Base-by-base conservation (phyloP, 192 early-diverging fungal genomes). In the Coemansia sp. region DNA sequence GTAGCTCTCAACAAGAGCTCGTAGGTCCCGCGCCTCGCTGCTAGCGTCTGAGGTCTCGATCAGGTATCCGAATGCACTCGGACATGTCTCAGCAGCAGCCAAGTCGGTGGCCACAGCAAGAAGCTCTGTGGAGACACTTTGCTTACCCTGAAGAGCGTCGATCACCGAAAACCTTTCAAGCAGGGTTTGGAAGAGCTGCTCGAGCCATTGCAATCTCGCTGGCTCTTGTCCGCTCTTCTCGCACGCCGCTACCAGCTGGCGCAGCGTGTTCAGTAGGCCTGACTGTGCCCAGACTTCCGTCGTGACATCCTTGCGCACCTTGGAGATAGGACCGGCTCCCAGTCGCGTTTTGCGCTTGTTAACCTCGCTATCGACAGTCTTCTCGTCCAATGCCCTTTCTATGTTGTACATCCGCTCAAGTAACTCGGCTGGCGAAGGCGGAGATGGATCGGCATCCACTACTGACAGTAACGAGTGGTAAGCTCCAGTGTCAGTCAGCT, bases 231-330 rank as follows among this genome's bases (percentile, higher is more conserved):
- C 52, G 0, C 36, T 47, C 20, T 43, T 16, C 64, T 68, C 73
- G 44, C 67, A 44, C 38, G 61, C 53, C 34, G 31, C 58, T 16
- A 79, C 53, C 44, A 79, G 68, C 62, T 66, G 68, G 27, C 58
- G 58, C 11, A 81, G 53, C 12, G 80, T 82, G 4, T 65, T 52
- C 24, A 82, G 69, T 22, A 89, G 68, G 46, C 87, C 78, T 0
- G 92, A 93, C 41, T 82, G 72, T 9, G 53, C 75, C 64, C 85
- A 89, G 13, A 95, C 83, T 55, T 97, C 94, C 0, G 70, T 74
- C 61, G 88, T 85, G 1, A 95, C 92, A 39, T 88, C 83, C 1
- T 74, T 68, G 22, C 86, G 79, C 27, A 95, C 83, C 24, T 82
- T 83, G 15, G 78, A 73, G 2, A 87, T 70, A 1, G 93, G 85